Percentiles rank a stretch among this genome's conserved stretches.
phyloP scores from a whole-genome alignment of 331 rosid species.

The Pyracantha coccinea region DNA sequence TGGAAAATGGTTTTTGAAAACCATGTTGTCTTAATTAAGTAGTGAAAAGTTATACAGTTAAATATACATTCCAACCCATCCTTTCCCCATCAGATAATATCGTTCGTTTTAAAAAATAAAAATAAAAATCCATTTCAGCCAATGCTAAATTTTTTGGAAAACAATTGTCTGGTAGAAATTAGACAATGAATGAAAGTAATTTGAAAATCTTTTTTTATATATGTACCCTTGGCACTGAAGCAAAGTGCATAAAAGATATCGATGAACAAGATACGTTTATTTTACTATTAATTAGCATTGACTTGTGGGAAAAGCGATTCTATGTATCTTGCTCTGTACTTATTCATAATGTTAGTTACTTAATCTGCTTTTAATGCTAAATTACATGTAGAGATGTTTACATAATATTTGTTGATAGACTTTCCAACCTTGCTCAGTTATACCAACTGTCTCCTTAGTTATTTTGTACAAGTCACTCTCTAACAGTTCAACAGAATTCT shows the following conservation, averaged over 20 bases:
- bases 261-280: not conserved
- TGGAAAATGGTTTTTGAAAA: not conserved
- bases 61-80: no score
- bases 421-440: not conserved
- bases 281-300: not conserved
- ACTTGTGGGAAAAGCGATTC: not conserved
- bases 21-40: not conserved
- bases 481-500: not conserved
- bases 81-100: no score
- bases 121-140: no score
- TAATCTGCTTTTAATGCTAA: not conserved
- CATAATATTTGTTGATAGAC: not conserved
- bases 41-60: no score
- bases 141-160: not conserved
- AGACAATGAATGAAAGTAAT: not conserved
- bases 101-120: no score
- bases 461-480: not conserved
- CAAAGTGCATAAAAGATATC: not conserved
- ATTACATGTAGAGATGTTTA: not conserved
- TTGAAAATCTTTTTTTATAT: no score
- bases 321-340: constrained; percentile 4
- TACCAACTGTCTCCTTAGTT: not conserved
- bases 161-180: not conserved
- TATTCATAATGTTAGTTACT: not conserved
- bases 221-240: not conserved